These are phyloP conservation scores for Solanum dulcamara DNA, from an alignment of 257 asterid species.

Conservation along the genomic window DNA sequence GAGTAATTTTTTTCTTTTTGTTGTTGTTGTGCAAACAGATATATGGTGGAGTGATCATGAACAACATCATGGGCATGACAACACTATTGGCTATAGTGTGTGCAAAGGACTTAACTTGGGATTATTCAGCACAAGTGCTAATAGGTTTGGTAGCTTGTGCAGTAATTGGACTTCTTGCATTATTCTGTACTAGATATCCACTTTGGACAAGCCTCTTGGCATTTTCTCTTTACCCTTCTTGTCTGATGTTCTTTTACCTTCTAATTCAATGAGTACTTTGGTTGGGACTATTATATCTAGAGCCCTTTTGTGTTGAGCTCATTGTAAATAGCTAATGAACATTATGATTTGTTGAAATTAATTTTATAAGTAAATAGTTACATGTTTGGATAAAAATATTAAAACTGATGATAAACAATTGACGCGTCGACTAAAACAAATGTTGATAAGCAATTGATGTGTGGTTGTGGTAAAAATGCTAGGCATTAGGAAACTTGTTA, in stretches of 20 bases:
- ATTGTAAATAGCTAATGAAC: not conserved
- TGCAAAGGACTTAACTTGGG: constrained; percentile 49
- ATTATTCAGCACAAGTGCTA: constrained; percentile 57
- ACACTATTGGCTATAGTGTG: constrained; percentile 36
- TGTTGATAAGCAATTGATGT: too few species aligned
- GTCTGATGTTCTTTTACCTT: constrained; percentile 29
- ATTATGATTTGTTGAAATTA: not conserved
- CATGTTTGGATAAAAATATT: not conserved
- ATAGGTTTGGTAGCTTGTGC: constrained; percentile 29
- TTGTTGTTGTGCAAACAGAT: constrained; percentile 9
- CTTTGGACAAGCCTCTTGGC: constrained; percentile 48
- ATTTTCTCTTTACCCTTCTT: constrained; percentile 37
- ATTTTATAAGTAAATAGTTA: not conserved
- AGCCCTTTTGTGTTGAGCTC: not conserved
- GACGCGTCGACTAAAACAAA: too few species aligned
- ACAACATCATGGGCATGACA: constrained; percentile 43
- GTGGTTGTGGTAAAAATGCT: too few species aligned
- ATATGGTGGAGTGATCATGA: constrained; percentile 54
- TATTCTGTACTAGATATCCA: constrained; percentile 23
- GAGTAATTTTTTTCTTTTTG: not conserved
- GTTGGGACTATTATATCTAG: constrained; percentile 12
- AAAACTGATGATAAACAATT: not conserved
- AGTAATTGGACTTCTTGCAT: constrained; percentile 35
- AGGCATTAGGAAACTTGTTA: too few species aligned
- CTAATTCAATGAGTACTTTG: constrained; percentile 16